These are phyloP conservation scores for Adansonia digitata DNA, from an alignment of 345 rosid genomes.

Conservation along the genomic window DNA sequence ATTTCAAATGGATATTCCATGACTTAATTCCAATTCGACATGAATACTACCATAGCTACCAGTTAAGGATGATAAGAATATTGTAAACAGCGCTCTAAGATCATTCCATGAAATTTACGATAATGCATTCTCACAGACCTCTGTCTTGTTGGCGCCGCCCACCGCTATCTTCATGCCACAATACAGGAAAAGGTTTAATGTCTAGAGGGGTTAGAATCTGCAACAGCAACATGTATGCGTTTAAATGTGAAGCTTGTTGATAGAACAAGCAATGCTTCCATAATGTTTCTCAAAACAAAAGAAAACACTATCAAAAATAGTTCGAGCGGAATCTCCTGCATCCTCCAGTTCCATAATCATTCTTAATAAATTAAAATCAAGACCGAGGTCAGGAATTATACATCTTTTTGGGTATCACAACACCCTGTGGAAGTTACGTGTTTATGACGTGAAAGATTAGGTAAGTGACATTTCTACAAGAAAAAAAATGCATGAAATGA, in stretches of 20 bases:
- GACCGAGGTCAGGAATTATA: background rate
- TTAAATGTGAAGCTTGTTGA: background rate
- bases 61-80: background rate
- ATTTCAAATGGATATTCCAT: background rate
- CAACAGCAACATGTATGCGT: constrained; percentile 14
- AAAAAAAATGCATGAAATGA: background rate
- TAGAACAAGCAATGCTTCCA: background rate
- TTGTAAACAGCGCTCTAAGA: background rate
- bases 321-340: background rate
- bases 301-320: background rate
- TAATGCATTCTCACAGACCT: constrained; percentile 52
- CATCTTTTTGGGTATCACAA: constrained; percentile 71
- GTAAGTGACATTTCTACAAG: constrained; percentile 69
- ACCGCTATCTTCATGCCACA: constrained; percentile 92
- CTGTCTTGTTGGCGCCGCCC: constrained; percentile 71
- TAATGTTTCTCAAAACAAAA: background rate
- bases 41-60: background rate
- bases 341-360: background rate
- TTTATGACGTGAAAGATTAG: constrained; percentile 44
- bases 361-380: background rate
- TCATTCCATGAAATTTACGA: background rate
- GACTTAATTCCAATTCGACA: background rate
- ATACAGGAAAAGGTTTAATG: constrained; percentile 74
- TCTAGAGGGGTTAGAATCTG: constrained; percentile 70
- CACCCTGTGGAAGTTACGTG: constrained; percentile 83